These are phyloP conservation scores for Citrullus amarus DNA, from an alignment of 306 rosid genomes.

Conservation along the genomic window DNA sequence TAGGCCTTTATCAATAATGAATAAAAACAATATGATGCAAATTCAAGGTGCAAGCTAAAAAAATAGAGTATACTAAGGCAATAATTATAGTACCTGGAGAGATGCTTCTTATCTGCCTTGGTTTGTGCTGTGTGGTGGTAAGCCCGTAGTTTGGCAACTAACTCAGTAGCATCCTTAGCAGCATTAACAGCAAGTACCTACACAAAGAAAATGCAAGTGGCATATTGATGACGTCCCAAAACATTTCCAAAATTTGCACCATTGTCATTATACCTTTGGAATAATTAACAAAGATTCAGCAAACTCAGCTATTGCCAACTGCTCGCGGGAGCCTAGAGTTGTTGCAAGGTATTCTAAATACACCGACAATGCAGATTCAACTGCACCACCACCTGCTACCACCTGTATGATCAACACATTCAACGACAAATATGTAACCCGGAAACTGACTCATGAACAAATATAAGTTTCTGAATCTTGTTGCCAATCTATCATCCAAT, in stretches of 20 bases:
- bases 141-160: slow-evolving; percentile 81
- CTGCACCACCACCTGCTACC: slow-evolving; percentile 99
- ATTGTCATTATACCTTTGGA: slow-evolving; percentile 44
- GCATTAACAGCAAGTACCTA: slow-evolving; percentile 97
- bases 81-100: slow-evolving; percentile 49
- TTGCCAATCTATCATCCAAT: not conserved
- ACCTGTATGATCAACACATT: slow-evolving; percentile 36
- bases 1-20: not conserved
- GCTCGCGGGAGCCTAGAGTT: slow-evolving; percentile 96
- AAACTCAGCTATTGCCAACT: slow-evolving; percentile 95
- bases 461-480: not conserved
- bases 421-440: not conserved
- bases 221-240: not conserved
- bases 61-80: not conserved
- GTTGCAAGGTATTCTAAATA: slow-evolving; percentile 94
- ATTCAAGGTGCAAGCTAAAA: not conserved
- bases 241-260: not conserved
- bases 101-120: slow-evolving; percentile 76
- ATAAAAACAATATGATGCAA: not conserved
- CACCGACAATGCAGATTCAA: slow-evolving; percentile 82
- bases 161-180: slow-evolving; percentile 93
- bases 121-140: slow-evolving; percentile 85
- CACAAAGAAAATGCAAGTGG: slow-evolving; percentile 5
- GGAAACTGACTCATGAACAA: not conserved
- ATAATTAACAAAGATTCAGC: slow-evolving; percentile 84